phyloP scores from a whole-genome alignment of 2,329 filamentous ascomycete genomes.

The Curvularia eragrostidis region DNA sequence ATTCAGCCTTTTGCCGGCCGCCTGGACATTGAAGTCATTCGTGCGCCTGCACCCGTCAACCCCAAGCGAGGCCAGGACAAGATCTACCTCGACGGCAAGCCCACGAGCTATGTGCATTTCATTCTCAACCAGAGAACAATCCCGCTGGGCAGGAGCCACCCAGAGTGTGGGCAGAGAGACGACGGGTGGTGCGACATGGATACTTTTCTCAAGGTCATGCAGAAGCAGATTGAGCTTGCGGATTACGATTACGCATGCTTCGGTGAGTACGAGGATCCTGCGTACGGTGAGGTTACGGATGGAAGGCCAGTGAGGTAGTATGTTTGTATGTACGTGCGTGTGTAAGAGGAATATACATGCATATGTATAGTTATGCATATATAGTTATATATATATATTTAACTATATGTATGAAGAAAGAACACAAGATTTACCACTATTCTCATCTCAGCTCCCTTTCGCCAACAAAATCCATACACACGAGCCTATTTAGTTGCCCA shows the following conservation, averaged over 20 bases:
- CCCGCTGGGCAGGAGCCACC: slow-evolving; percentile 70
- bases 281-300: slow-evolving; percentile 60
- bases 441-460: not conserved
- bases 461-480: not conserved
- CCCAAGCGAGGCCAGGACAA: slow-evolving; percentile 29
- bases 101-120: slow-evolving; percentile 76
- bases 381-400: too few relatives aligned
- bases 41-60: slow-evolving; percentile 67
- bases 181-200: slow-evolving; percentile 80
- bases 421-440: not conserved
- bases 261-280: slow-evolving; percentile 59
- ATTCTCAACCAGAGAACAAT: slow-evolving; percentile 76
- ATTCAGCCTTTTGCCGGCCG: slow-evolving; percentile 75
- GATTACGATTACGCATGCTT: slow-evolving; percentile 72
- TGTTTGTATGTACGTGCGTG: not conserved
- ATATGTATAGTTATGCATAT: too few relatives aligned
- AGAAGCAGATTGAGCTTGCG: slow-evolving; percentile 64
- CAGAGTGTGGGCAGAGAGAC: slow-evolving; percentile 68
- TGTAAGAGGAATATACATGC: too few relatives aligned
- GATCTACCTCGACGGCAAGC: slow-evolving; percentile 59
- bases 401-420: too few relatives aligned
- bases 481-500: not conserved
- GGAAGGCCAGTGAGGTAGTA: slow-evolving; percentile 53
- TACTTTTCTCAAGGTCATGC: slow-evolving; percentile 69
- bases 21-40: slow-evolving; percentile 76